These are phyloP conservation scores for Artemisia argyi DNA, from an alignment of 129 eudicot genomes.

Conservation along the genomic window DNA sequence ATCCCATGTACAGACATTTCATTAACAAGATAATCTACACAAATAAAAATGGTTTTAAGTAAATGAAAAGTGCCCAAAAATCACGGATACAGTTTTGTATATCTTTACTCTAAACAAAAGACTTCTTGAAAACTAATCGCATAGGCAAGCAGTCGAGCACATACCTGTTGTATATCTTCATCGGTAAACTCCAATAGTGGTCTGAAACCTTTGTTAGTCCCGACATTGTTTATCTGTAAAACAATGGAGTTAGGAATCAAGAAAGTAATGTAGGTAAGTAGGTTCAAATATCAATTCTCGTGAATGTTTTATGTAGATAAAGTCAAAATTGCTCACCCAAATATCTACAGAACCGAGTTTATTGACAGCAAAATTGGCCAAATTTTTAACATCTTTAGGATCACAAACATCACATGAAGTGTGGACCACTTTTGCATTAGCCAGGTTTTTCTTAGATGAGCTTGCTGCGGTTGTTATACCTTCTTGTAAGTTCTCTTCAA, in stretches of 20 bases:
- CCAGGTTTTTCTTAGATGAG: constrained; percentile 43
- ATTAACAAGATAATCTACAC: too few species aligned
- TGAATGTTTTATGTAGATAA: background rate
- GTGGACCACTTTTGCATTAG: constrained; percentile 72
- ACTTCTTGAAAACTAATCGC: background rate
- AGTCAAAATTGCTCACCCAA: constrained; percentile 58
- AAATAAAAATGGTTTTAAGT: too few species aligned
- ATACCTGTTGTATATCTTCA: constrained; percentile 87
- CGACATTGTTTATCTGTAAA: constrained; percentile 88
- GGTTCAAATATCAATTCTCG: background rate
- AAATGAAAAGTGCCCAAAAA: too few species aligned
- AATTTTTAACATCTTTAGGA: constrained; percentile 68
- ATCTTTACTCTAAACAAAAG: too few species aligned
- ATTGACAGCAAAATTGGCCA: constrained; percentile 65
- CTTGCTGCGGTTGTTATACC: constrained; percentile 39
- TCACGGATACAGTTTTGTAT: too few species aligned
- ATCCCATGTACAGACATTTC: too few species aligned
- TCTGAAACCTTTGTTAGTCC: constrained; percentile 94
- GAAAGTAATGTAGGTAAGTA: constrained; percentile 13
- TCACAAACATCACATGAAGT: constrained; percentile 87
- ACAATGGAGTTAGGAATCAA: constrained; percentile 20
- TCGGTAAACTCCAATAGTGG: constrained; percentile 80
- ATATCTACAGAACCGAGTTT: constrained; percentile 84
- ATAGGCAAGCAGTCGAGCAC: constrained; percentile 2
- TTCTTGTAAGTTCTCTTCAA: constrained; percentile 69